Conservation (phyloP, 495 filamentous ascomycete species). For the Aspergillus kassunensis region DNA sequence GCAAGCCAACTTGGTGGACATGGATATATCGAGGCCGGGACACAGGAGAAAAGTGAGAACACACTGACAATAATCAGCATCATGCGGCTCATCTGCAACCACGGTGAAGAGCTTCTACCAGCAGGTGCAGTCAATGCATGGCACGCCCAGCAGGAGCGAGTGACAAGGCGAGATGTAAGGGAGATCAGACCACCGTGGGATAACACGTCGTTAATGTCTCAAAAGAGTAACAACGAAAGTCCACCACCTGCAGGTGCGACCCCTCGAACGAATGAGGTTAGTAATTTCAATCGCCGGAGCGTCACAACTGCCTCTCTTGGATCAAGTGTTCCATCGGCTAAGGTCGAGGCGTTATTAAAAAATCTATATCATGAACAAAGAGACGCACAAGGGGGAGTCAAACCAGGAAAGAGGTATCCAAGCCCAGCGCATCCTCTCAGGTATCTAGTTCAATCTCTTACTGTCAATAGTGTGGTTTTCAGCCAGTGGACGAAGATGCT, state of each 20-base stretch:
- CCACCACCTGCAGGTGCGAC: too few relatives aligned
- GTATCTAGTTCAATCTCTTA: background rate
- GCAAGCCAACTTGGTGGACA: background rate
- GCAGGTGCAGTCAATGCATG: background rate
- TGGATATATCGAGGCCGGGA: background rate
- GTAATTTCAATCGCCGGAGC: too few relatives aligned
- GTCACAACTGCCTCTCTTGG: too few relatives aligned
- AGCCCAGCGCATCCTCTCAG: background rate
- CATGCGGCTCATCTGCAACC: background rate
- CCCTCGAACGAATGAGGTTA: too few relatives aligned
- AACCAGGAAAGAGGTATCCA: background rate
- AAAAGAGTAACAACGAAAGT: too few relatives aligned
- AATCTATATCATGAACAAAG: background rate
- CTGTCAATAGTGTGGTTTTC: background rate
- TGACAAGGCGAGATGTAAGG: background rate
- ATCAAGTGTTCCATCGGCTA: background rate
- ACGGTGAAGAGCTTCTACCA: background rate
- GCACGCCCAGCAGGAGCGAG: background rate
- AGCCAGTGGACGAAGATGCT: background rate
- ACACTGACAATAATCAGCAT: background rate
- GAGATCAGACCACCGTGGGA: too few relatives aligned
- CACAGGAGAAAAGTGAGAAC: background rate
- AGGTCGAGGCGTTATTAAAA: background rate
- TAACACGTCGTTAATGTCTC: too few relatives aligned
- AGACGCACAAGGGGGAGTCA: too few relatives aligned